A percentile compares a stretch with the other conserved stretches of the same genome.
These are phyloP conservation scores for Cercophora samala DNA, from an alignment of 495 filamentous ascomycete genomes.

Conservation along the genomic window DNA sequence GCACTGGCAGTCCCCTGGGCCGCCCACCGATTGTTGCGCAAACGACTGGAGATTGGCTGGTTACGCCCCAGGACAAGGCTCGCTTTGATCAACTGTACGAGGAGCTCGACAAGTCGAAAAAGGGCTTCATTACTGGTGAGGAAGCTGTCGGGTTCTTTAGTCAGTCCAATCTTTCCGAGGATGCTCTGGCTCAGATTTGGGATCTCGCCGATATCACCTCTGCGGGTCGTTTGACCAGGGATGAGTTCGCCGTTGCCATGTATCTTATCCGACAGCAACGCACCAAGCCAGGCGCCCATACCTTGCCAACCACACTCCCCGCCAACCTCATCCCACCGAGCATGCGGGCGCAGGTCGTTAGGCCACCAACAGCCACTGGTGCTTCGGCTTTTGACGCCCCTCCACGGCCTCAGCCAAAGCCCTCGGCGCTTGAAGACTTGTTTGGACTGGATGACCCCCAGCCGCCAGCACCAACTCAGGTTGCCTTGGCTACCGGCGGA, in stretches of 20 bases:
- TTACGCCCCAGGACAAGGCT: conserved; percentile 76
- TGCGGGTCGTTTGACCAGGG: conserved; percentile 75
- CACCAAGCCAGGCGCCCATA: conserved; percentile 57
- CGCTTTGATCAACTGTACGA: conserved; percentile 82
- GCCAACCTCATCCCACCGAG: conserved; percentile 81
- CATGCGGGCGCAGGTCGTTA: conserved; percentile 66
- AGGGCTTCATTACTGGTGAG: conserved; percentile 82
- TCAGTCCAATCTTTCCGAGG: conserved; percentile 84
- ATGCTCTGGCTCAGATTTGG: conserved; percentile 93
- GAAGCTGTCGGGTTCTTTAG: conserved; percentile 95
- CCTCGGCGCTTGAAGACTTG: conserved; percentile 83
- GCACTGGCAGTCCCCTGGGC: conserved; percentile 69
- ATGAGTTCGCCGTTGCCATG: conserved; percentile 98
- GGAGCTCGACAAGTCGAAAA: conserved; percentile 72
- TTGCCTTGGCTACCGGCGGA: conserved; percentile 68
- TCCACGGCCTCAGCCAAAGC: conserved; percentile 48
- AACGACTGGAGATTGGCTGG: conserved; percentile 74
- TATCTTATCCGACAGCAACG: conserved; percentile 89
- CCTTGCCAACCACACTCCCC: conserved; percentile 71
- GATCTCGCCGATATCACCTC: conserved; percentile 93
- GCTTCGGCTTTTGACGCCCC: conserved; percentile 42
- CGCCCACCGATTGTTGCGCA: conserved; percentile 58
- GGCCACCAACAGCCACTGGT: conserved; percentile 38
- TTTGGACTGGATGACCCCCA: conserved; percentile 79
- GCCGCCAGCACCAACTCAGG: conserved; percentile 50